Base-by-base conservation (phyloP, 2,329 filamentous ascomycete species). In the Aspergillus flavus region DNA sequence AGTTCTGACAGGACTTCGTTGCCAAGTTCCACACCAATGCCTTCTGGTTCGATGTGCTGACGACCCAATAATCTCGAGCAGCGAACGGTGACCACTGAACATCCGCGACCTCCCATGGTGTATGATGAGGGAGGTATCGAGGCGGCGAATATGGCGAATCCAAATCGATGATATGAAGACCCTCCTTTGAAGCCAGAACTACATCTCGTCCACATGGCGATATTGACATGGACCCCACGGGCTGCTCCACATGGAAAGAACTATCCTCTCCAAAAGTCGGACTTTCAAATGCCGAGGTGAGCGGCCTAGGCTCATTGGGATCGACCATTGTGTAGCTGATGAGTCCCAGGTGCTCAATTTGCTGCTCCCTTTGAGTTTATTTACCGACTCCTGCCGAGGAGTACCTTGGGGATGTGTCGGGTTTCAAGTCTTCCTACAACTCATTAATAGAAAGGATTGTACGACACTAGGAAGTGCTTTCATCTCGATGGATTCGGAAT, bases 1-100 rank as follows among this genome's bases (percentile, higher is more conserved):
- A 91, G 70, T 94, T 91, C 69, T 92, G 89, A 64, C 87, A 85
- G 59, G 82, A 82, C 58, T 82, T 81, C 75, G 93, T 85, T 68
- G 91, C 92, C 64, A 97, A 82, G 76, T 97, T 97, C 93, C 93
- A 97, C 23, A 97, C 92, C 57, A 97, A 83, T 23, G 94, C 95
- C 70, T 95, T 93, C 76, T 97, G 94, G 75, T 97, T 97, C 21
- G 93, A 94, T 0, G 94, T 97, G 63, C 93, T 96, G 41, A 93
- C 92, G 21, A 97, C 91, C 94, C 94, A 97, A 72, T 94, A 94
- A 76, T 96, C 92, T 55, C 94, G 87, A 23, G 87, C 88, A 14
- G 94, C 91, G 76, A 97, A 97, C 0, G 94, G 94, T 12, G 93
- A 97, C 94, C 94, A 97, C 78, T 97, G 94, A 34, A 97, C 94